A percentile compares a stretch with the other conserved stretches of the same genome.
These are phyloP conservation scores for Tetrahymena malaccensis DNA, from an alignment of 73 alveolate species.

Conservation along the genomic window DNA sequence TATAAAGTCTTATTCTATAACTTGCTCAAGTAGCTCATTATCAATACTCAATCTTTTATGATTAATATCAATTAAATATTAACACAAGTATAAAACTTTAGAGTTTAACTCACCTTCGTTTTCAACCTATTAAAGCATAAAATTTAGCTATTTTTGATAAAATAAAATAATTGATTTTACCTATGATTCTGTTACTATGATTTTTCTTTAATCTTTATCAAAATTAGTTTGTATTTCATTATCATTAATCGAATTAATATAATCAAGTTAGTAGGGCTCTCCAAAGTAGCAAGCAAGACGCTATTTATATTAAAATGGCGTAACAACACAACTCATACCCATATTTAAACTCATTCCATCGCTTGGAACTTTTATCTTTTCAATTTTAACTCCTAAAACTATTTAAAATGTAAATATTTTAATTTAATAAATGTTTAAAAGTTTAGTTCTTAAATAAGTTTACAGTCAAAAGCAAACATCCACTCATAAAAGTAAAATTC, in stretches of 20 bases:
- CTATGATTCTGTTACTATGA: constrained; percentile 1
- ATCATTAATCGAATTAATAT: background rate
- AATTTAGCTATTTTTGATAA: too few species aligned
- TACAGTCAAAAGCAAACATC: constrained; percentile 46
- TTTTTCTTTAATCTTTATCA: constrained; percentile 5
- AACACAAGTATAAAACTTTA: constrained; percentile 16
- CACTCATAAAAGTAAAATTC: constrained; percentile 41
- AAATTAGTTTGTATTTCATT: constrained; percentile 7
- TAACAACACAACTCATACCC: background rate
- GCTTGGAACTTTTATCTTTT: background rate
- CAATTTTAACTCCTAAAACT: background rate
- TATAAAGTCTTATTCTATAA: background rate
- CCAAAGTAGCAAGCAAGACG: constrained; percentile 14
- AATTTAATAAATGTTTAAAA: background rate
- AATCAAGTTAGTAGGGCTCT: constrained; percentile 16
- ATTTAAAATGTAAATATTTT: background rate
- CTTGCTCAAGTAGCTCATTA: background rate
- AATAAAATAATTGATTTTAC: background rate
- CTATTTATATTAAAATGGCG: constrained; percentile 31
- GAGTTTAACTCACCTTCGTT: constrained; percentile 12
- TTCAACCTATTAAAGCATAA: background rate
- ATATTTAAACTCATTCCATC: background rate
- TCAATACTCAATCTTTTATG: background rate
- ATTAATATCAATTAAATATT: constrained; percentile 27
- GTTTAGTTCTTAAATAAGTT: background rate